Conservation (phyloP, 2,329 filamentous ascomycete species). For the Nemania sp. region DNA sequence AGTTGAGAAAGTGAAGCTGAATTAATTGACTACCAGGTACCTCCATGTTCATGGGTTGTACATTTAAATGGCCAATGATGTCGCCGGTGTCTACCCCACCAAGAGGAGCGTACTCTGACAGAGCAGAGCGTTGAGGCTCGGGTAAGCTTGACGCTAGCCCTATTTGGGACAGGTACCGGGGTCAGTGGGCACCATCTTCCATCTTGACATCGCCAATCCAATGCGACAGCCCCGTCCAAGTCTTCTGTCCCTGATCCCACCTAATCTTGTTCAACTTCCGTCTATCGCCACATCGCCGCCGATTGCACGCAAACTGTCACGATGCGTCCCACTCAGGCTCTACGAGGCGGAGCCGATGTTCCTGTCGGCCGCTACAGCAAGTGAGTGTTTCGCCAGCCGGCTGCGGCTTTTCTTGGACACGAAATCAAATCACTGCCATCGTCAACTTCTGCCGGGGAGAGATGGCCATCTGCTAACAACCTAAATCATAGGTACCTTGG, state of each 20-base stretch:
- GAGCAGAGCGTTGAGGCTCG: conserved; percentile 6
- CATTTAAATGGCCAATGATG: background rate
- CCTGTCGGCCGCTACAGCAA: conserved; percentile 50
- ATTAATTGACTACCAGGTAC: background rate
- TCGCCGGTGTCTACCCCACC: background rate
- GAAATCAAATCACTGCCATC: background rate
- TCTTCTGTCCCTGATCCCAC: conserved; percentile 21
- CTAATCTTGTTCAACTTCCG: conserved; percentile 21
- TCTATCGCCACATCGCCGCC: conserved; percentile 39
- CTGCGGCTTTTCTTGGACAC: conserved; percentile 42
- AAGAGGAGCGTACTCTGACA: too few species aligned
- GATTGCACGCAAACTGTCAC: conserved; percentile 38
- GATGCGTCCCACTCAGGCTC: conserved; percentile 54
- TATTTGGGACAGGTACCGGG: conserved; percentile 22
- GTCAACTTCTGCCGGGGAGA: background rate
- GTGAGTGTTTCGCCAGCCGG: conserved; percentile 43
- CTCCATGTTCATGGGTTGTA: too few species aligned
- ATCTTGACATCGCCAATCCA: conserved; percentile 38
- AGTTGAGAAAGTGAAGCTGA: conserved; percentile 25
- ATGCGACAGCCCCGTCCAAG: background rate
- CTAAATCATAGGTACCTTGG: conserved; percentile 68
- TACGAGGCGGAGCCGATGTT: conserved; percentile 46
- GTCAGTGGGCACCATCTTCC: conserved; percentile 30
- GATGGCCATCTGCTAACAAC: conserved; percentile 29
- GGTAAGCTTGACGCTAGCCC: conserved; percentile 29